These are phyloP conservation scores for Suhomyces pyralidae DNA, from an alignment of 805 yeast species.

Conservation along the genomic window DNA sequence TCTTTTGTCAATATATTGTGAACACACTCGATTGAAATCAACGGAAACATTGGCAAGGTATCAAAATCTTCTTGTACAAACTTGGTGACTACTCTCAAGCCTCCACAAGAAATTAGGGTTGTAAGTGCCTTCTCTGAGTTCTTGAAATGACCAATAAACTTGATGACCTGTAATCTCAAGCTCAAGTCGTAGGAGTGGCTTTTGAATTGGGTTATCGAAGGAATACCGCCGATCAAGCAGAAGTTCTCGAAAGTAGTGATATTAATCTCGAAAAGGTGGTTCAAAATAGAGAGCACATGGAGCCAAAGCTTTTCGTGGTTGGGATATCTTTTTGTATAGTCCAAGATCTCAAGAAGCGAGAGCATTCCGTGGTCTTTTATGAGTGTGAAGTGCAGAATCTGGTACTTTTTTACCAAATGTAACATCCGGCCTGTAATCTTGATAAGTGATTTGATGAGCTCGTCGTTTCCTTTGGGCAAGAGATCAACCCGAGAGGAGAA, in stretches of 20 bases:
- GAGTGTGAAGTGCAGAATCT: slow-evolving; percentile 36
- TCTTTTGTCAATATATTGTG: slow-evolving; percentile 33
- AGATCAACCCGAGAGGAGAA: slow-evolving; percentile 31
- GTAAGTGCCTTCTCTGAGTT: slow-evolving; percentile 35
- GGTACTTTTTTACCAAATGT: slow-evolving; percentile 38
- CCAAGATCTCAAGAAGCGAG: slow-evolving; percentile 38
- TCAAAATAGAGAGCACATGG: slow-evolving; percentile 33
- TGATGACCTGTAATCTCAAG: slow-evolving; percentile 36
- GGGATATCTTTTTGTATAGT: slow-evolving; percentile 27
- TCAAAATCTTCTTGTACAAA: slow-evolving; percentile 48
- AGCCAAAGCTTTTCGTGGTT: slow-evolving; percentile 35
- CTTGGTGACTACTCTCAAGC: slow-evolving; percentile 40
- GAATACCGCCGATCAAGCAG: slow-evolving; percentile 44
- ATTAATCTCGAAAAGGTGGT: slow-evolving; percentile 29
- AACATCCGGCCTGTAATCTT: slow-evolving; percentile 38
- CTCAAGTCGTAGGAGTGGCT: slow-evolving; percentile 26
- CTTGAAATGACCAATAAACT: slow-evolving; percentile 30
- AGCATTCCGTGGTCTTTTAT: slow-evolving; percentile 43
- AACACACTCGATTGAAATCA: slow-evolving; percentile 36
- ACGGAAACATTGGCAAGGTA: slow-evolving; percentile 34
- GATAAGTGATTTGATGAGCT: slow-evolving; percentile 24
- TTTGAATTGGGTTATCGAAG: slow-evolving; percentile 37
- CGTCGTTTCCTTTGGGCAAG: slow-evolving; percentile 29
- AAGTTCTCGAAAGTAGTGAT: slow-evolving; percentile 37
- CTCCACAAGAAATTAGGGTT: slow-evolving; percentile 46